Base-by-base conservation (phyloP, 2,329 filamentous ascomycete species). In the Ascosphaera apis region DNA sequence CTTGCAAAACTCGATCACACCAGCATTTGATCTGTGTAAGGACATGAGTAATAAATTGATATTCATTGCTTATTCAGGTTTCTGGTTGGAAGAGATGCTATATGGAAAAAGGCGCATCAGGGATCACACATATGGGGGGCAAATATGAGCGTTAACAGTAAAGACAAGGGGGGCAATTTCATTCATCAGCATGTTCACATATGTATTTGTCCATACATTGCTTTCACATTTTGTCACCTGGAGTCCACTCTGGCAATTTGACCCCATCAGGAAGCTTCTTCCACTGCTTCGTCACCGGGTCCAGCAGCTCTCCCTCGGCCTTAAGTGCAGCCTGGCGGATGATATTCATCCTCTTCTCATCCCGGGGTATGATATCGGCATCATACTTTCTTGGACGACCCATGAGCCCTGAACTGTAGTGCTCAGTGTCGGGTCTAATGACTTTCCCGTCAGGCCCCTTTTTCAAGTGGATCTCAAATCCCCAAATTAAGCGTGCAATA, bases 401-500 rank as follows among this genome's bases (percentile, higher is more conserved):
- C 11, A 40, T 34, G 9, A 41, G 30, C 3, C 40, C 35, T 16
- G 37, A 25, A 9, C 27, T 40, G 27, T 40, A 31, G 3, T 37
- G 27, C 17, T 40, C 37, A 9, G 37, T 23, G 30, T 45, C 41
- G 8, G 39, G 41, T 15, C 35, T 30, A 11, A 45, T 39, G 9
- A 36, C 30, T n/a, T 39, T 41, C 2, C 41, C 38, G 13, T 38
- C 34, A 2, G 35, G 34, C 34, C 41, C 35, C 17, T 35, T 25
- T 28, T 36, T 18, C 37, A 33, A 8, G n/a, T 15, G 21, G 31
- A 47, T 41, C 7, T 43, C 34, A 33, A 52, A 53, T 1, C 45
- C 66, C 68, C 67, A 73, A 0, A 73, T 45, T 0, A 66, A 49
- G 2, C 61, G 56, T 0, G 63, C 54, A 15, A 66, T 57, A 31